Conservation (phyloP, 2,329 filamentous ascomycete species). For the Penicillium sp. region DNA sequence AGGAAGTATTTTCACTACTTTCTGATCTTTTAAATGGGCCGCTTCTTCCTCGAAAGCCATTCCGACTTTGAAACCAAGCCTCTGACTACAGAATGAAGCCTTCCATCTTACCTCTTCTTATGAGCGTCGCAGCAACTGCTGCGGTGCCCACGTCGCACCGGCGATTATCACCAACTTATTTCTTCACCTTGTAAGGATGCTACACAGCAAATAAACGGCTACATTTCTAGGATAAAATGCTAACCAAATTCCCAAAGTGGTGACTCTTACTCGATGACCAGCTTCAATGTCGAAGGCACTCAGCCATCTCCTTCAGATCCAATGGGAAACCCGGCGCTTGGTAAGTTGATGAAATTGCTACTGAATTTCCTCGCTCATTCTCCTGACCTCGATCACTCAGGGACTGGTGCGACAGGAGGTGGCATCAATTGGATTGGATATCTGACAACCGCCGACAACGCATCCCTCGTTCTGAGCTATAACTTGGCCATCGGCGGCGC, state of each 20-base stretch:
- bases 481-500: conserved; percentile 59
- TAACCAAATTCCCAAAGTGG: conserved; percentile 42
- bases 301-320: conserved; percentile 58
- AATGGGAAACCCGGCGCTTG: conserved; percentile 59
- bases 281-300: conserved; percentile 56
- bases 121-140: conserved; percentile 15
- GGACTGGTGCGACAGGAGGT: conserved; percentile 52
- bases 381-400: conserved; percentile 30
- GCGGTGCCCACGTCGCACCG: conserved; percentile 19
- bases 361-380: not conserved
- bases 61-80: not conserved
- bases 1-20: not conserved
- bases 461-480: conserved; percentile 51
- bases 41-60: too few relatives aligned
- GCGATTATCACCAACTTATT: conserved; percentile 29
- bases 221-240: not conserved
- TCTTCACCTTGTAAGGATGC: conserved; percentile 46
- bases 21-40: not conserved
- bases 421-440: conserved; percentile 57
- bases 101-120: conserved; percentile 7
- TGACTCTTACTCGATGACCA: conserved; percentile 62
- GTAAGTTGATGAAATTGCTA: conserved; percentile 34
- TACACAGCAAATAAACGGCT: not conserved
- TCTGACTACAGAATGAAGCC: conserved; percentile 12
- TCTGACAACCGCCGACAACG: conserved; percentile 52